phyloP scores from a whole-genome alignment of 192 early-diverging fungal genomes.

The Radiomyces spectabilis region DNA sequence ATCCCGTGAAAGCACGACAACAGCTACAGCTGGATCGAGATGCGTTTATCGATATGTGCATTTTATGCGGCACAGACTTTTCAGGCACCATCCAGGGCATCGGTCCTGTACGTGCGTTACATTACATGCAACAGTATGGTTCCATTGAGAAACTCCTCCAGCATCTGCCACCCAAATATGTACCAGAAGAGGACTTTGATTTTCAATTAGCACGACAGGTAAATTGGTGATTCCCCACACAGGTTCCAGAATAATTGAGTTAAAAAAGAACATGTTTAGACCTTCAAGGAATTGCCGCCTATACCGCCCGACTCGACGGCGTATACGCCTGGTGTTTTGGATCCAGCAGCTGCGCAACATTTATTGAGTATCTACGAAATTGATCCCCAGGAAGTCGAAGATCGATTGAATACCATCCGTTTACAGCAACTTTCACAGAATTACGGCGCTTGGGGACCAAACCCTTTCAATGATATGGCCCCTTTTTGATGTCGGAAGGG shows the following conservation, averaged over 20 bases:
- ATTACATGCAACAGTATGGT: conserved; percentile 45
- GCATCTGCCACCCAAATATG: conserved; percentile 13
- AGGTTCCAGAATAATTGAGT: too few relatives aligned
- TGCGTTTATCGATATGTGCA: conserved; percentile 63
- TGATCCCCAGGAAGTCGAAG: background rate
- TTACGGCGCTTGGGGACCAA: background rate
- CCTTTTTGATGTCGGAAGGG: too few relatives aligned
- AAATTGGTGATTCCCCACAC: too few relatives aligned
- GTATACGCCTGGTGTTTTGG: background rate
- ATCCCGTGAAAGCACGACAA: conserved; percentile 33
- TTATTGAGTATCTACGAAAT: background rate
- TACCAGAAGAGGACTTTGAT: conserved; percentile 29
- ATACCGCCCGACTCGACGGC: background rate
- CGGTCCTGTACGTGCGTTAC: conserved; percentile 54
- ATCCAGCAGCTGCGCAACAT: background rate
- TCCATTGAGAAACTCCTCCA: conserved; percentile 55
- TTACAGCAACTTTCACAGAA: background rate
- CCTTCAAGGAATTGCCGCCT: background rate
- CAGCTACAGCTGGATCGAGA: conserved; percentile 41
- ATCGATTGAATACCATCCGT: background rate
- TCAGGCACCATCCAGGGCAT: conserved; percentile 54
- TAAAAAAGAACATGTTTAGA: too few relatives aligned
- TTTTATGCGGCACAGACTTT: conserved; percentile 75
- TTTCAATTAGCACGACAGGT: conserved; percentile 30
- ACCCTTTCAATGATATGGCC: background rate